These are phyloP conservation scores for Pichia cephalocereana DNA, from an alignment of 805 yeast genomes.

Conservation along the genomic window DNA sequence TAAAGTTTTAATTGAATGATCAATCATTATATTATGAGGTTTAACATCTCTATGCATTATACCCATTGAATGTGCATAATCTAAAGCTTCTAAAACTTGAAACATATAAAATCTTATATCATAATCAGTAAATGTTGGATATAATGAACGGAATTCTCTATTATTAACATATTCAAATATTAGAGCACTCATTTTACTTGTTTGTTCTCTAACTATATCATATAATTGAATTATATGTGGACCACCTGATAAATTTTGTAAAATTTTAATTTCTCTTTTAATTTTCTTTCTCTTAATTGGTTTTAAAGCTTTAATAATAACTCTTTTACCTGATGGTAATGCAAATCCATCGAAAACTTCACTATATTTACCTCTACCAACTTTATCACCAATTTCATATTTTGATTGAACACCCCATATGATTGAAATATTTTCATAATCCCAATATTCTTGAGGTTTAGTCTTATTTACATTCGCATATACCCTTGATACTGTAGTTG, in stretches of 20 bases:
- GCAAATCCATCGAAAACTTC: slow-evolving; percentile 87
- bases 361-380: slow-evolving; percentile 90
- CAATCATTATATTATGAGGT: slow-evolving; percentile 92
- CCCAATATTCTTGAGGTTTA: slow-evolving; percentile 82
- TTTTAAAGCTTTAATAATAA: slow-evolving; percentile 85
- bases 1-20: slow-evolving; percentile 51
- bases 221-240: slow-evolving; percentile 67
- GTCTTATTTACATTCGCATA: slow-evolving; percentile 70
- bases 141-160: slow-evolving; percentile 76
- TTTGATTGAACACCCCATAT: slow-evolving; percentile 75
- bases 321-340: slow-evolving; percentile 46
- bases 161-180: slow-evolving; percentile 81
- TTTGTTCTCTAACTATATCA: slow-evolving; percentile 84
- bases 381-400: slow-evolving; percentile 74
- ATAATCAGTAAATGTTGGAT: slow-evolving; percentile 64
- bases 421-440: slow-evolving; percentile 44
- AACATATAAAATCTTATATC: slow-evolving; percentile 80
- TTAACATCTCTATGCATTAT: slow-evolving; percentile 93
- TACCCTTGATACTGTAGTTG: slow-evolving; percentile 43
- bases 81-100: slow-evolving; percentile 73
- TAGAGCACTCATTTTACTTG: slow-evolving; percentile 77
- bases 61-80: slow-evolving; percentile 87
- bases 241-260: slow-evolving; percentile 78
- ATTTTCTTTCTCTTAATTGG: slow-evolving; percentile 92
- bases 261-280: slow-evolving; percentile 79